A percentile compares a stretch with the other conserved stretches of the same genome.
These are phyloP conservation scores for Westerdykella aurantiaca DNA, from an alignment of 2,329 filamentous ascomycete genomes.

Conservation along the genomic window DNA sequence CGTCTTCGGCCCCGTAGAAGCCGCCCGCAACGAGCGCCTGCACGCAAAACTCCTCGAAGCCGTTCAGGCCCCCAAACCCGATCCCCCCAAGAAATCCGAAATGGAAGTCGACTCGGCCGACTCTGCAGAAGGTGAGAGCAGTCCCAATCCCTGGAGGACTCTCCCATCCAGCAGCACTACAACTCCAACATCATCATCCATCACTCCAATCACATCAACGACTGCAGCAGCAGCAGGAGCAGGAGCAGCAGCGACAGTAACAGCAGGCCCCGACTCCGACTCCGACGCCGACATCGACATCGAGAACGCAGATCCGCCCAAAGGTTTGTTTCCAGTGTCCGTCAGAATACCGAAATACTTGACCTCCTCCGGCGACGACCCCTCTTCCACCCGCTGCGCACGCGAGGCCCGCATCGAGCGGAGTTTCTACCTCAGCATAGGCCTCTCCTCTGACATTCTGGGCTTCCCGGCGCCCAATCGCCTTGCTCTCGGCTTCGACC, in stretches of 20 bases:
- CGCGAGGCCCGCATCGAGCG: slow-evolving; percentile 19
- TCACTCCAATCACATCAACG: slow-evolving; percentile 4
- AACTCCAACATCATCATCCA: slow-evolving; percentile 1
- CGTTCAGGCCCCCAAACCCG: slow-evolving; percentile 67
- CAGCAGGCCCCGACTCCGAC: slow-evolving; percentile 2
- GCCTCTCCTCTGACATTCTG: slow-evolving; percentile 36
- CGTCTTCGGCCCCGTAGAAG: slow-evolving; percentile 78
- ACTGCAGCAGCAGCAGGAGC: not conserved
- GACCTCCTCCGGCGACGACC: slow-evolving; percentile 4
- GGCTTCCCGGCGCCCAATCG: slow-evolving; percentile 34
- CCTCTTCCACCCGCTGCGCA: slow-evolving; percentile 5
- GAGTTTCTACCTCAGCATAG: slow-evolving; percentile 35
- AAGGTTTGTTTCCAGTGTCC: slow-evolving; percentile 30
- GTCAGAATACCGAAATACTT: slow-evolving; percentile 25
- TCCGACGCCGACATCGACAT: slow-evolving; percentile 3
- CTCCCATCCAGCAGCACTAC: not conserved
- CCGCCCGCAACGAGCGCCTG: slow-evolving; percentile 73
- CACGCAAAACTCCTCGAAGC: slow-evolving; percentile 80
- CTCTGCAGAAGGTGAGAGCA: slow-evolving; percentile 25
- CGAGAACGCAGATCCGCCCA: slow-evolving; percentile 24
- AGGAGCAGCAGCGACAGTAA: too few relatives aligned
- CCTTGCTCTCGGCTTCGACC: slow-evolving; percentile 35
- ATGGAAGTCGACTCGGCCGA: slow-evolving; percentile 45
- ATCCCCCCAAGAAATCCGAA: slow-evolving; percentile 32
- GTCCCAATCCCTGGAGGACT: too few relatives aligned